Evolutionary conservation across 23 red algal species (phyloP).

Genomic region (Rhodosorus marinus): DNA sequence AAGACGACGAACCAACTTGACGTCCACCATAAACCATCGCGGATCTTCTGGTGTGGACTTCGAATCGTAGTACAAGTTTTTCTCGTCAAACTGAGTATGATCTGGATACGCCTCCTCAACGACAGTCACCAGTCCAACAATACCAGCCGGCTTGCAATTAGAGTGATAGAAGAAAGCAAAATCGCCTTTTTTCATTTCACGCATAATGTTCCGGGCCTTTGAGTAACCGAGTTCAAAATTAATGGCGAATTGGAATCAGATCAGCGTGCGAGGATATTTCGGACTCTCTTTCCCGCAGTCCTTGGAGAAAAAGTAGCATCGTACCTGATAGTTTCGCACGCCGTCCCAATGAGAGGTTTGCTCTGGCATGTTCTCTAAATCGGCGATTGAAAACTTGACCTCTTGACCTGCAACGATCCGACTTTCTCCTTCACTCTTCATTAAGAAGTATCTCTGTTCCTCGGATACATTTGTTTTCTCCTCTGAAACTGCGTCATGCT

Average conservation of each 20-base stretch:
- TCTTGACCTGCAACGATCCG: constrained; percentile 29
- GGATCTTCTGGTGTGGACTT: constrained; percentile 33
- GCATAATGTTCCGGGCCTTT: constrained; percentile 62
- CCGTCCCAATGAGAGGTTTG: constrained; percentile 62
- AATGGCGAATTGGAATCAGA: too few relatives aligned
- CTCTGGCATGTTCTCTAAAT: constrained; percentile 20
- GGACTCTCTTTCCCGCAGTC: too few relatives aligned
- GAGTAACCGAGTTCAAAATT: too few relatives aligned
- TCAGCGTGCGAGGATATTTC: too few relatives aligned
- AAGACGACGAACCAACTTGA: constrained; percentile 33
- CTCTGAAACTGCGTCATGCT: too few relatives aligned
- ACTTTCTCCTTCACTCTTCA: constrained; percentile 61
- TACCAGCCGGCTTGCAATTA: constrained; percentile 52
- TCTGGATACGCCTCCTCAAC: constrained; percentile 49
- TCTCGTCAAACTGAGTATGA: constrained; percentile 41
- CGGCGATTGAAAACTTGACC: constrained; percentile 74
- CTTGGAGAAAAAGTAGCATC: too few relatives aligned
- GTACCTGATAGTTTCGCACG: constrained; percentile 82
- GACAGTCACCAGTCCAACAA: constrained; percentile 47
- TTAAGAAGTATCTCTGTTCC: constrained; percentile 23
- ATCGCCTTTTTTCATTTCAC: constrained; percentile 42
- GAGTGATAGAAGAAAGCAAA: constrained; percentile 89
- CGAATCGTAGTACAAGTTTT: constrained; percentile 28
- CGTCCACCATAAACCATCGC: constrained; percentile 76
- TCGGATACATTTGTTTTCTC: too few relatives aligned